A percentile compares a stretch with the other conserved stretches of the same genome.
Evolutionary conservation across 495 filamentous ascomycete species (phyloP).

Genomic region (Xylaria bambusicola): DNA sequence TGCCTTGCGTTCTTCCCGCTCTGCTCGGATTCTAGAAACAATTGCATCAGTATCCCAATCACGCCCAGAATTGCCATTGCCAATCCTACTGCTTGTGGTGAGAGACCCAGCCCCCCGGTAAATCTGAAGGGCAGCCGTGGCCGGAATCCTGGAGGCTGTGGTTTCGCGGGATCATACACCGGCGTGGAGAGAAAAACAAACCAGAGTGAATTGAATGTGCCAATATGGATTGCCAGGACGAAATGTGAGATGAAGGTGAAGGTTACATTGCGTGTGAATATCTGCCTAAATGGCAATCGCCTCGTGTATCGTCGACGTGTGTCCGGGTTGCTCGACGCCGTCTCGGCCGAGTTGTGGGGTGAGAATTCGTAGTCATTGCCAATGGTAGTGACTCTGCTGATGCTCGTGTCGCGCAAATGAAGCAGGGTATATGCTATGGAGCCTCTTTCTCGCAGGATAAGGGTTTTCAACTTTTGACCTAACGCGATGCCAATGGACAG

Average conservation of each 20-base stretch:
- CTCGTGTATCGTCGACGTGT: conserved; percentile 37
- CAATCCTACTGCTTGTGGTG: conserved; percentile 72
- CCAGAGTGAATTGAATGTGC: conserved; percentile 84
- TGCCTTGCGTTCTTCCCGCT: conserved; percentile 74
- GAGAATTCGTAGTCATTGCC: conserved; percentile 36
- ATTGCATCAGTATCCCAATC: conserved; percentile 75
- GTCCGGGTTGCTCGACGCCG: background rate
- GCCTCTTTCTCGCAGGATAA: conserved; percentile 23
- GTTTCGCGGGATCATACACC: conserved; percentile 57
- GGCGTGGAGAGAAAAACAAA: conserved; percentile 82
- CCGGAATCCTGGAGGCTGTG: conserved; percentile 33
- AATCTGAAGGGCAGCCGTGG: conserved; percentile 65
- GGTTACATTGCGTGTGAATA: conserved; percentile 77
- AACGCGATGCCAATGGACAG: conserved; percentile 48
- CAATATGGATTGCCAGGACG: conserved; percentile 74
- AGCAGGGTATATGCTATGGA: conserved; percentile 29
- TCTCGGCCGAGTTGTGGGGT: conserved; percentile 21
- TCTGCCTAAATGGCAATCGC: conserved; percentile 66
- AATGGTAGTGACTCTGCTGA: conserved; percentile 18
- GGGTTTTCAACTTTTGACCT: conserved; percentile 28
- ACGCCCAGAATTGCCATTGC: conserved; percentile 76
- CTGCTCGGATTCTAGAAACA: too few relatives aligned
- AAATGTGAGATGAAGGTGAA: conserved; percentile 66
- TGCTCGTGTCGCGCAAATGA: conserved; percentile 25
- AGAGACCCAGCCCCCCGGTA: conserved; percentile 78